Base-by-base conservation (phyloP, 176 grass and related monocot genomes). In the Secale cereale region DNA sequence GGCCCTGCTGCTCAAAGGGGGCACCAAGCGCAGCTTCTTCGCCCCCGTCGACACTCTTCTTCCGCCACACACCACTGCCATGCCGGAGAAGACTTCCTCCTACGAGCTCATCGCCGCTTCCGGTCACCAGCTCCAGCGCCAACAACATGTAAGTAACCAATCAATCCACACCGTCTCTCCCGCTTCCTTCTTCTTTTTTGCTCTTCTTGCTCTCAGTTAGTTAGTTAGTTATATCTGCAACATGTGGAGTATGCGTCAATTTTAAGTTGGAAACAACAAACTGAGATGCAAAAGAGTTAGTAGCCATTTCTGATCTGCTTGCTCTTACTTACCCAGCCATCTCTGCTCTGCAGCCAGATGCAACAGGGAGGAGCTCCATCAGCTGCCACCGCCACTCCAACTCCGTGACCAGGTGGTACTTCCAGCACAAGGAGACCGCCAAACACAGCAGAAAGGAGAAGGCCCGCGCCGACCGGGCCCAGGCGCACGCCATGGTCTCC, bases 1-100 rank as follows among this genome's bases (percentile, higher is more conserved):
- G 74, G 92, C 92, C 8, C 86, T 94, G 20, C 86, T 91, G 17
- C 88, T 86, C 27, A 37, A 86, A 26, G 83, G 92, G 39, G 79
- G 61, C 74, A 94, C 32, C 73, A 91, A 86, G 82, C 65, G 85
- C 56, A 91, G 83, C 37, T 94, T 94, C 41, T 75, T 1, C 74
- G 50, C 23, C 52, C 52, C 19, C 43, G 3, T 0, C 1, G 4
- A 76, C 33, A 56, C 4, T 57, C 72, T 5, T 66, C 63, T 80
- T 41, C 81, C 1, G 27, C 25, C 37, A 10, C 37, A 2, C 9
- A 0, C 39, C 3, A 3, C 5, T 20, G 1, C 36, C 31, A n/a
- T 69, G 10, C 66, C 9, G 4, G 43, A 76, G 9, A 54, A 74
- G 45, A 32, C 73, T 9, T 76, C 45, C 17, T 76, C 45, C 17